Conservation (phyloP, 495 filamentous ascomycete genomes). For the Rostrohypoxylon terebratum region DNA sequence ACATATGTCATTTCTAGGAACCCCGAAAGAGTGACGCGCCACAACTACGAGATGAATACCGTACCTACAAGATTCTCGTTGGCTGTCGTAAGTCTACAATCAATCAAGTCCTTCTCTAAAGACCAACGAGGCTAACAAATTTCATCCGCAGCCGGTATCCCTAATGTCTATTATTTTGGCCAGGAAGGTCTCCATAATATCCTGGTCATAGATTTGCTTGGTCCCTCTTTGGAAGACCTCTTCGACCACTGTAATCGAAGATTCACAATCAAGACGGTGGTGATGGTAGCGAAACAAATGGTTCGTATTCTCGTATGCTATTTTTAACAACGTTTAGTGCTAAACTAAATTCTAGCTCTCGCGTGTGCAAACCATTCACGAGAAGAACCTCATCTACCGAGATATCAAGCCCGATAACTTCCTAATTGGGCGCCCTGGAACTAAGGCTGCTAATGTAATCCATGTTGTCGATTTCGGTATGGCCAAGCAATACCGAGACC, state of each 20-base stretch:
- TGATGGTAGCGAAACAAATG: constrained; percentile 99
- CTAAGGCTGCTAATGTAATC: constrained; percentile 96
- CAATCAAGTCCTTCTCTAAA: background rate
- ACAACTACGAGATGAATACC: constrained; percentile 97
- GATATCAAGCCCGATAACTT: constrained; percentile 99
- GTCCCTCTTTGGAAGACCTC: constrained; percentile 94
- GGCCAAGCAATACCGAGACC: constrained; percentile 99
- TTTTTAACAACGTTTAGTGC: constrained; percentile 4
- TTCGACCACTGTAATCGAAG: constrained; percentile 98
- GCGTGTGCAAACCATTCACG: constrained; percentile 98
- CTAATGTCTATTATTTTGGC: constrained; percentile 99
- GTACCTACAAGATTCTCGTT: constrained; percentile 99
- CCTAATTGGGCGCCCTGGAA: constrained; percentile 91
- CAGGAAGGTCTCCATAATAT: constrained; percentile 99
- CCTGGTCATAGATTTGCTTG: constrained; percentile 96
- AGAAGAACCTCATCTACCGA: constrained; percentile 99
- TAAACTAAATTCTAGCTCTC: constrained; percentile 73
- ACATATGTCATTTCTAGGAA: constrained; percentile 69
- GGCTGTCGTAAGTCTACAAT: constrained; percentile 87
- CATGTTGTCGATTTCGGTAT: constrained; percentile 99
- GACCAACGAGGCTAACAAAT: constrained; percentile 32
- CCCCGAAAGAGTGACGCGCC: constrained; percentile 98
- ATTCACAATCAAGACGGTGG: constrained; percentile 96
- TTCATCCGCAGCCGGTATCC: constrained; percentile 83
- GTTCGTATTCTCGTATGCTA: constrained; percentile 68